Conservation (phyloP, 1,284 basidiomycete species). For the Coniferiporia weirii region DNA sequence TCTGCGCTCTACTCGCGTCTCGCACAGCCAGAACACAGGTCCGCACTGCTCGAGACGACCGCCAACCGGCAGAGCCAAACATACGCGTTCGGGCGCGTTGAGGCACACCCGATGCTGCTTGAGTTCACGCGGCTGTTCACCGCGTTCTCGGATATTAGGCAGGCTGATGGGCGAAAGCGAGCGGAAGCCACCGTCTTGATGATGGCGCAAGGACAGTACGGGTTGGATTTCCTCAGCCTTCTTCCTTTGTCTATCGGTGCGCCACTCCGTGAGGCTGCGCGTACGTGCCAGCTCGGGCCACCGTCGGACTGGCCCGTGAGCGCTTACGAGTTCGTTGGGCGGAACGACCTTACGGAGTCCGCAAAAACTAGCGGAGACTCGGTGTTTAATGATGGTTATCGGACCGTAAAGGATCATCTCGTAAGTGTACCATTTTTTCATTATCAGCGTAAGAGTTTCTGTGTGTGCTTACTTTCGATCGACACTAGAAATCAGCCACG, state of each 20-base stretch:
- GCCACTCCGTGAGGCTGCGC: constrained; percentile 77
- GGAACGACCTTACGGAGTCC: constrained; percentile 73
- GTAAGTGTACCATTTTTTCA: constrained; percentile 33
- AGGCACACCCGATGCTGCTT: constrained; percentile 46
- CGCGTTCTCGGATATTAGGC: constrained; percentile 48
- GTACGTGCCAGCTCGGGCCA: constrained; percentile 77
- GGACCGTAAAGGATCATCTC: constrained; percentile 51
- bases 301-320: constrained; percentile 65
- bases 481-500: constrained; percentile 36
- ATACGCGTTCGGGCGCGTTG: constrained; percentile 53
- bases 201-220: constrained; percentile 51
- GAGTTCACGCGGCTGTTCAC: constrained; percentile 46
- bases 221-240: constrained; percentile 41
- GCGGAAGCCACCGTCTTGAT: constrained; percentile 59
- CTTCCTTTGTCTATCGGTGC: constrained; percentile 74
- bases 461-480: constrained; percentile 6
- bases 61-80: constrained; percentile 27
- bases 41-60: background rate
- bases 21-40: constrained; percentile 10
- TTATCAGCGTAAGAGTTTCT: background rate
- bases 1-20: constrained; percentile 27
- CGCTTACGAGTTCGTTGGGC: constrained; percentile 72
- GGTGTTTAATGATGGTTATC: constrained; percentile 47
- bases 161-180: constrained; percentile 48
- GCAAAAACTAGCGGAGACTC: constrained; percentile 39